Percentiles rank a stretch among this genome's conserved stretches.
Evolutionary conservation across 345 rosid species (phyloP).

Genomic region (Pistacia atlantica): DNA sequence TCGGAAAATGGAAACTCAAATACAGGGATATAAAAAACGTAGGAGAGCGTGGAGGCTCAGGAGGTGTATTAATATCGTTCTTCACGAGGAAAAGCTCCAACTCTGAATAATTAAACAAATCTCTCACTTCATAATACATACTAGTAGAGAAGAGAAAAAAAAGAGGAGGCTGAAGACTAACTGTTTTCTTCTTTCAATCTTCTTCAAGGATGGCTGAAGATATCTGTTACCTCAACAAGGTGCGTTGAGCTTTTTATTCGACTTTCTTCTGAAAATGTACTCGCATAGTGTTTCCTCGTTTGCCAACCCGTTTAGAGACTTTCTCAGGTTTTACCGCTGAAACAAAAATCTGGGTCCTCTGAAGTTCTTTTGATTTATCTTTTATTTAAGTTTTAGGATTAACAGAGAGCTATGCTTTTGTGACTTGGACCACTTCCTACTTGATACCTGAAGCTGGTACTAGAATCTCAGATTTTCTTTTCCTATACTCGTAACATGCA

Average conservation of each 20-base stretch:
- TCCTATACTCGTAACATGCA: neutral
- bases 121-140: neutral
- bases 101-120: neutral
- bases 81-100: slow-evolving; percentile 15
- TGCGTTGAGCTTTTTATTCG: neutral
- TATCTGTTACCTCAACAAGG: slow-evolving; percentile 15
- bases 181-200: neutral
- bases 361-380: neutral
- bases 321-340: neutral
- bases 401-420: neutral
- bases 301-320: neutral
- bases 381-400: neutral
- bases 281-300: neutral
- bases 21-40: neutral
- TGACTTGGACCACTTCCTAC: slow-evolving; percentile 8
- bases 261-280: neutral
- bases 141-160: neutral
- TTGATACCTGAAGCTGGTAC: neutral
- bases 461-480: neutral
- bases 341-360: neutral
- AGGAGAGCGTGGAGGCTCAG: slow-evolving; percentile 11
- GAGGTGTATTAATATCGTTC: slow-evolving; percentile 8
- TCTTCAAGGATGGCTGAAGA: neutral
- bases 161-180: neutral
- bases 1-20: neutral